phyloP scores from a whole-genome alignment of 176 grass and related monocot genomes.

The Elymus sibiricus region DNA sequence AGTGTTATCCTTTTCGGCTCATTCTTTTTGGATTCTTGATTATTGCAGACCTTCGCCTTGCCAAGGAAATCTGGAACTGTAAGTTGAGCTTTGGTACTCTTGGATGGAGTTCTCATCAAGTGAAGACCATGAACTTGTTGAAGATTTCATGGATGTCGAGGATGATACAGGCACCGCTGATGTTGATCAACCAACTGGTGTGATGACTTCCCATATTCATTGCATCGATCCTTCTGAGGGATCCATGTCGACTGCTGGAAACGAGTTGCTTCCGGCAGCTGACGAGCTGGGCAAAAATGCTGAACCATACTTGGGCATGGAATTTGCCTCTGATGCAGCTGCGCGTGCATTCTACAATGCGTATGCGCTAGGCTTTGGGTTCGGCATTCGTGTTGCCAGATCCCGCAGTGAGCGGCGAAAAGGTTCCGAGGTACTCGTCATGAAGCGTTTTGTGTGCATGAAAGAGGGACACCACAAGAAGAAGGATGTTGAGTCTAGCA shows the following conservation, averaged over 20 bases:
- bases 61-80: neutral
- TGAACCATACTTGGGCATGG: slow-evolving; percentile 68
- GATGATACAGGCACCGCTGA: slow-evolving; percentile 40
- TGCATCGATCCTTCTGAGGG: slow-evolving; percentile 13
- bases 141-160: slow-evolving; percentile 56
- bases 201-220: slow-evolving; percentile 21
- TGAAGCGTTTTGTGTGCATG: slow-evolving; percentile 97
- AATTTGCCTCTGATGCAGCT: slow-evolving; percentile 71
- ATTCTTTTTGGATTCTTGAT: neutral
- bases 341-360: slow-evolving; percentile 72
- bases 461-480: slow-evolving; percentile 99
- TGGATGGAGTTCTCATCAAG: slow-evolving; percentile 92
- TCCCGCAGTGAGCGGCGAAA: slow-evolving; percentile 82
- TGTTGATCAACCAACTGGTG: slow-evolving; percentile 29
- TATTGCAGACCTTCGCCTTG: neutral
- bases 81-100: neutral
- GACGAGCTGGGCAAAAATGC: slow-evolving; percentile 40
- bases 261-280: slow-evolving; percentile 31
- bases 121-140: slow-evolving; percentile 61
- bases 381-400: slow-evolving; percentile 88
- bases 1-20: neutral
- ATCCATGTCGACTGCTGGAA: slow-evolving; percentile 10
- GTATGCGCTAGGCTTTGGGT: slow-evolving; percentile 60
- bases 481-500: slow-evolving; percentile 39
- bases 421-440: slow-evolving; percentile 73